These are phyloP conservation scores for Diplosphaera chodatii DNA, from an alignment of 139 green algal species.

Conservation along the genomic window DNA sequence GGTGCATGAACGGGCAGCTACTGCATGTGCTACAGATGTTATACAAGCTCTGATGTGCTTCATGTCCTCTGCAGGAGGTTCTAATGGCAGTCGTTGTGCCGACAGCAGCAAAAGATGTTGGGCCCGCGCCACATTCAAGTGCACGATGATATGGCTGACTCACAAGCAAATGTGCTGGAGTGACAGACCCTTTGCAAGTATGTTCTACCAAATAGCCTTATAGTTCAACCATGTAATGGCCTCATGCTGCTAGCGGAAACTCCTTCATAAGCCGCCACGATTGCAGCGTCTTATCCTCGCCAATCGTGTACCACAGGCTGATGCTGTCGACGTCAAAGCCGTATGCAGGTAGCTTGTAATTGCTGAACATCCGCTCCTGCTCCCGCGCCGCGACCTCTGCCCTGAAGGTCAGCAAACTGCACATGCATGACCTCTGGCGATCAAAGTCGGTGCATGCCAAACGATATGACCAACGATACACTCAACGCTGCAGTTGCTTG, in stretches of 20 bases:
- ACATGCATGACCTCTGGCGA: background rate
- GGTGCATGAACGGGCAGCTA: too few species aligned
- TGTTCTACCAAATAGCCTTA: too few species aligned
- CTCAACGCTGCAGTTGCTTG: background rate
- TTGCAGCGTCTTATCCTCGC: slow-evolving; percentile 6
- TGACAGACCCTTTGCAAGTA: too few species aligned
- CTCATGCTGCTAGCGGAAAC: background rate
- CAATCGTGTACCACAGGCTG: slow-evolving; percentile 7
- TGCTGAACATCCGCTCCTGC: slow-evolving; percentile 13
- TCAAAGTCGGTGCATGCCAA: background rate
- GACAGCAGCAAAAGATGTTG: background rate
- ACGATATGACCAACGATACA: background rate
- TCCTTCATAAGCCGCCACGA: slow-evolving; percentile 12
- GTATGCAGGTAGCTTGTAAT: background rate
- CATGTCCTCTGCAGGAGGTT: background rate
- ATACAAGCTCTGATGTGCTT: background rate
- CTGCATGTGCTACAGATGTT: too few species aligned
- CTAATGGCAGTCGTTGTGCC: background rate
- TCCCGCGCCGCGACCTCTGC: background rate
- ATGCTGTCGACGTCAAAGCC: slow-evolving; percentile 21
- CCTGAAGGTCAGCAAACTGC: background rate
- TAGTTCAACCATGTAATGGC: too few species aligned
- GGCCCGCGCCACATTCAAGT: background rate
- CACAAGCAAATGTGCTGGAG: too few species aligned
- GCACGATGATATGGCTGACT: too few species aligned